Evolutionary conservation across 192 early-diverging fungal species (phyloP), one percentile per base, ranked within the genome.

Genomic region (Rhizophagus clarus): DNA sequence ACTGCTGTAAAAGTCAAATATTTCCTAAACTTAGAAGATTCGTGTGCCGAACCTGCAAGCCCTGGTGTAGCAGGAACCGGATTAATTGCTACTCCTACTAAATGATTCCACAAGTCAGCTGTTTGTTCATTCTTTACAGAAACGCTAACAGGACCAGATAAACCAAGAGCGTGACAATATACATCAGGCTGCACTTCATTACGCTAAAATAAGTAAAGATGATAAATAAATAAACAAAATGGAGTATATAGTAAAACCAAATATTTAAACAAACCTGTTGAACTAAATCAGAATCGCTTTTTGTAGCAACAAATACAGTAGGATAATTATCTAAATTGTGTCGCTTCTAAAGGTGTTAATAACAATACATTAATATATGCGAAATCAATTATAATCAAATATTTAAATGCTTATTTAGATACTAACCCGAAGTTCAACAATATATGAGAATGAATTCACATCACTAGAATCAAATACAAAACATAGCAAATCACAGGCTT

Each of bases 401-500:
- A 62, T 31, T 42, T 31, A 69, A 20, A 17, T 28, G 4, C 71
- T 8, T 74, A 15, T n/a, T 24, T 28, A 34, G 32, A 17, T 66
- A 42, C 83, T 81, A 88, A 96, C 93, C 82, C 95, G 82, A 79
- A 99, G 81, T 15, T 92, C 89, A 0, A 93, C 93, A 32, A 99
- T 84, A 83, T 99, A 97, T 15, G 94, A 89, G 85, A 99, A 99
- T 9, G 98, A 99, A 75, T 92, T 93, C 7, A 93, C 93, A 84
- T 98, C 96, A 83, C 92, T 94, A 8, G 95, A 94, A 77, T 99
- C 97, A 84, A 98, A 99, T 5, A 98, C 95, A 86, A 98, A 94
- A 64, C 95, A 95, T 66, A 98, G 84, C 2, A 98, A 88, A 83
- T 99, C 98, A 84, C 95, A 97, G 29, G 87, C 85, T 66, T 97